Evolutionary conservation across 257 asterid species (phyloP), one percentile per base, ranked within the genome.

Genomic region (Forsythia suspensa): DNA sequence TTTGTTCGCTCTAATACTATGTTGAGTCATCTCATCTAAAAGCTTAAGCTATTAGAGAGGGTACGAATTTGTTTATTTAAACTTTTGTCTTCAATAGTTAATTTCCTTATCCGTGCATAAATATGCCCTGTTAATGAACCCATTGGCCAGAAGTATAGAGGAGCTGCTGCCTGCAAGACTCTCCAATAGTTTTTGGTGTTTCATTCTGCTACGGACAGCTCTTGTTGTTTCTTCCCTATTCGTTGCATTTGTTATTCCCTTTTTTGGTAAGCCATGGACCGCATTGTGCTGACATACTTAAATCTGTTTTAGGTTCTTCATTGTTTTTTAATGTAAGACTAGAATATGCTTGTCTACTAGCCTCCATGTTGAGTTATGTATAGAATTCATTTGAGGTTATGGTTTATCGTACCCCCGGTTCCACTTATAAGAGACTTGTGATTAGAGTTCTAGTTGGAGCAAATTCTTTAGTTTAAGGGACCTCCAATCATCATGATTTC

Each of bases 61-160:
- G 34, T 1, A 29, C 2, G 34, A 29, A 29, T 29, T 29, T 29
- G 34, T 29, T 29, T 29, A 29, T 29, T 29, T 29, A 29, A 29
- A 29, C 34, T 29, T 29, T 29, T 29, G 34, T 29, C 34, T 29
- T 0, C 34, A 29, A 29, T 1, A 0, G 2, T 29, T 29, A 29
- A 29, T 29, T 29, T 29, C 34, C 34, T 29, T 29, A 29, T 29
- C 34, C 1, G 34, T 29, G 34, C 34, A 29, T 29, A 29, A 29
- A 29, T 92, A 80, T 85, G 94, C 98, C 24, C 74, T 94, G 61
- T 74, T 94, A 84, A 88, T 94, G 97, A 92, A 92, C 79, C 97
- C 98, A 29, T 57, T 89, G 80, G 97, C 89, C 11, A 85, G 95
- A 82, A 78, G 96, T 78, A 84, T 94, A 72, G 98, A 92, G 79